Evolutionary conservation across 1,284 basidiomycete species (phyloP).

Genomic region (Schizophyllum commune): DNA sequence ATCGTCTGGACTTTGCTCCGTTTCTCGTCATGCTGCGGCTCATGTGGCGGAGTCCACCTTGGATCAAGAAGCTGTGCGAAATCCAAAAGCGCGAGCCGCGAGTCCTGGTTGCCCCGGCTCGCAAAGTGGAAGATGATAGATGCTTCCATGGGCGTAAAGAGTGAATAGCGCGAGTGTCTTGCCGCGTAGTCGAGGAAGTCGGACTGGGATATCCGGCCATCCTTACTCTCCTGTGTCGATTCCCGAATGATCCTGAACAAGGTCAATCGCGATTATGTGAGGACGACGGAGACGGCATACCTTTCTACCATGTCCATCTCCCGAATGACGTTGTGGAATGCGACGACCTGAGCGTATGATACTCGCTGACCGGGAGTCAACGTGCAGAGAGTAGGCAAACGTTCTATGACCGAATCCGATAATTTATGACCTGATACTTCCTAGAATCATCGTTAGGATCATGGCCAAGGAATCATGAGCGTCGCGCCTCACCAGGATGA

Average conservation of each 20-base stretch:
- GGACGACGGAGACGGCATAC: constrained; percentile 27
- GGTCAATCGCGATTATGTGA: constrained; percentile 7
- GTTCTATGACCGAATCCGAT: constrained; percentile 83
- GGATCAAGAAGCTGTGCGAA: constrained; percentile 88
- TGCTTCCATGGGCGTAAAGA: constrained; percentile 95
- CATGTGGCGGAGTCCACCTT: constrained; percentile 68
- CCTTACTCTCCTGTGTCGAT: constrained; percentile 83
- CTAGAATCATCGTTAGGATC: constrained; percentile 27
- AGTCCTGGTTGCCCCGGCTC: constrained; percentile 60
- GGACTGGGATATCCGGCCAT: constrained; percentile 83
- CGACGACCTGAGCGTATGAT: constrained; percentile 91
- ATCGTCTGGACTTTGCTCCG: constrained; percentile 31
- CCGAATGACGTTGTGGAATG: constrained; percentile 90
- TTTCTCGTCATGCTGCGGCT: constrained; percentile 30
- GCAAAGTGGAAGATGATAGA: constrained; percentile 96
- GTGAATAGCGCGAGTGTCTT: constrained; percentile 76
- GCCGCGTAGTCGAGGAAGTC: constrained; percentile 76
- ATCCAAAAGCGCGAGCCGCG: constrained; percentile 75
- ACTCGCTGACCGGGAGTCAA: constrained; percentile 83
- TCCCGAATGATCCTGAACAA: constrained; percentile 66
- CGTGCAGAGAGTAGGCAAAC: constrained; percentile 84
- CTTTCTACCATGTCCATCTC: constrained; percentile 52
- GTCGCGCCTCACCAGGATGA: constrained; percentile 66
- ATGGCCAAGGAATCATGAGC: neutral
- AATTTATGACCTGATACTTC: constrained; percentile 95